A percentile compares a stretch with the other conserved stretches of the same genome.
These are phyloP conservation scores for Trichoderma aggressivum DNA, from an alignment of 2,329 filamentous ascomycete species.

Conservation along the genomic window DNA sequence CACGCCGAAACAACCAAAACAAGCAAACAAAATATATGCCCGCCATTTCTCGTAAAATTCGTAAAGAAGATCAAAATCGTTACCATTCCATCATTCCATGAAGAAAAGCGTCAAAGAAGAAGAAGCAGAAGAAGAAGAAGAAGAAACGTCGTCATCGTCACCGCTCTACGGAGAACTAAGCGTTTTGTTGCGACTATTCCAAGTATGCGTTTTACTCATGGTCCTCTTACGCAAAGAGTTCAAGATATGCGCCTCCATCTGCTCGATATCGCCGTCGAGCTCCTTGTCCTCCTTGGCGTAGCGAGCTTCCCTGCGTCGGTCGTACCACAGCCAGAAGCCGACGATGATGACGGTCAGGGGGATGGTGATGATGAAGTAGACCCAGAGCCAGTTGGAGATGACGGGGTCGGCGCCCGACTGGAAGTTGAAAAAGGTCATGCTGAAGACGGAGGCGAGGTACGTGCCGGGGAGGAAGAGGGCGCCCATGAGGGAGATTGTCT, in stretches of 20 bases:
- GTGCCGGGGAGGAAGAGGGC: conserved; percentile 62
- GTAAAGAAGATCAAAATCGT: not conserved
- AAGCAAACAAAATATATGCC: not conserved
- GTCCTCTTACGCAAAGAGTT: conserved; percentile 53
- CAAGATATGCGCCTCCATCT: conserved; percentile 57
- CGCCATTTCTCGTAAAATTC: not conserved
- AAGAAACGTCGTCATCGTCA: not conserved
- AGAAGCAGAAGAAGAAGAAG: not conserved
- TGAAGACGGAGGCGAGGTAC: conserved; percentile 60
- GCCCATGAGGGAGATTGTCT: conserved; percentile 61
- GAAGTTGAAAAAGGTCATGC: conserved; percentile 66
- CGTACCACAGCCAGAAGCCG: conserved; percentile 52
- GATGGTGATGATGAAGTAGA: conserved; percentile 61
- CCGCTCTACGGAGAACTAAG: not conserved
- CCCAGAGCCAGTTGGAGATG: conserved; percentile 55
- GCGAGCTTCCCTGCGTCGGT: conserved; percentile 46
- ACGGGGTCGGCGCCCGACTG: conserved; percentile 40
- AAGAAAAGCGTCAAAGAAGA: conserved; percentile 23
- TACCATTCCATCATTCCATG: conserved; percentile 16
- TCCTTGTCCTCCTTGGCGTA: conserved; percentile 49
- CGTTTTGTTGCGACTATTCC: conserved; percentile 32
- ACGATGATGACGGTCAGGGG: conserved; percentile 57
- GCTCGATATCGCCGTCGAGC: conserved; percentile 52
- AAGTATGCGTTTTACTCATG: conserved; percentile 54
- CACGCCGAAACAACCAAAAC: not conserved